Conservation (phyloP, 345 rosid species). For the Syzygium oleosum region DNA sequence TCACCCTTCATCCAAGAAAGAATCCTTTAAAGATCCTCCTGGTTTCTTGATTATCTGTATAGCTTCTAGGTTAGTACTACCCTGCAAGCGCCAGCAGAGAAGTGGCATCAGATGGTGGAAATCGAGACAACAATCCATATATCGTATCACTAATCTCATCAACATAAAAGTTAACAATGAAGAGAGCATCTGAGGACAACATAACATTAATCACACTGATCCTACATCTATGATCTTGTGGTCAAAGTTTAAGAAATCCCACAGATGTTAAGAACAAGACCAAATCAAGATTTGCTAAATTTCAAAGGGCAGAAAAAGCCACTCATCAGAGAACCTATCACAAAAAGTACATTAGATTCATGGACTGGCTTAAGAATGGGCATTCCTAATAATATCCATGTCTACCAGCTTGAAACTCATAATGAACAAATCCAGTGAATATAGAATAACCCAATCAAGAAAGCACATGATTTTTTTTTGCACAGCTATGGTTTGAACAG, state of each 20-base stretch:
- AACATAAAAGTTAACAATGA: background rate
- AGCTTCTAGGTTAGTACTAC: slow-evolving; percentile 31
- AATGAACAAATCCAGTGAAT: background rate
- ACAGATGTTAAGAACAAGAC: background rate
- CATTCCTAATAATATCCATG: background rate
- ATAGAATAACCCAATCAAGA: background rate
- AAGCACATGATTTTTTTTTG: background rate
- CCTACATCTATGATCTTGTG: background rate
- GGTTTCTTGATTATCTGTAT: slow-evolving; percentile 37
- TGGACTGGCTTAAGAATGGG: background rate
- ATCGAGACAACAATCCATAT: background rate
- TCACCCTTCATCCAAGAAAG: slow-evolving; percentile 75
- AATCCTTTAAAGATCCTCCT: slow-evolving; percentile 35
- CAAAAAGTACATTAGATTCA: background rate
- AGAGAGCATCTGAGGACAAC: background rate
- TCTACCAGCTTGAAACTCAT: background rate
- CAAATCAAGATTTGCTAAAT: background rate
- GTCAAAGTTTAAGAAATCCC: background rate
- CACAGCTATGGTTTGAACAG: background rate
- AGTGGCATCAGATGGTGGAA: background rate
- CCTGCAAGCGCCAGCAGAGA: slow-evolving; percentile 12
- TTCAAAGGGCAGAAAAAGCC: background rate
- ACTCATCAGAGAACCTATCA: background rate
- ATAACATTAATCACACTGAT: background rate
- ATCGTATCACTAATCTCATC: background rate